A percentile compares a stretch with the other conserved stretches of the same genome.
Evolutionary conservation across 2,329 filamentous ascomycete species (phyloP).

Genomic region (Fusarium sp.): DNA sequence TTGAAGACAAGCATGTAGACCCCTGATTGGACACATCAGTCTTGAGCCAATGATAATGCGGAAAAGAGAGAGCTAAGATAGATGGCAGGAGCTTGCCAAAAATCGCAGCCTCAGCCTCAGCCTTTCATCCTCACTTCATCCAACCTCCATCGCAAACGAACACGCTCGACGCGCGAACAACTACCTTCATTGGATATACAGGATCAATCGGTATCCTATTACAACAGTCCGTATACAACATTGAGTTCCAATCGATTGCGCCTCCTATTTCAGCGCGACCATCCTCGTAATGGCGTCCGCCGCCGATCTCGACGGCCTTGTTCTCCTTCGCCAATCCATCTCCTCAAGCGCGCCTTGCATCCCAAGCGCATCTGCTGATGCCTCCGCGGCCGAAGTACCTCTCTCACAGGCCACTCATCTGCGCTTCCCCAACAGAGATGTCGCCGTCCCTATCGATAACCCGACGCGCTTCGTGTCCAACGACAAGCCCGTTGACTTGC

Average conservation of each 20-base stretch:
- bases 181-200: not conserved
- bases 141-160: constrained; percentile 10
- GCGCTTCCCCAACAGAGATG: constrained; percentile 73
- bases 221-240: not conserved
- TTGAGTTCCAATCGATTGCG: not conserved
- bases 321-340: constrained; percentile 86
- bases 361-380: constrained; percentile 77
- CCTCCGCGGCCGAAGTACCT: constrained; percentile 68
- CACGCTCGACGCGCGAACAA: not conserved
- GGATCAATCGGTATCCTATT: not conserved
- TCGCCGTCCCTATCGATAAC: constrained; percentile 74
- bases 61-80: constrained; percentile 20
- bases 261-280: constrained; percentile 9
- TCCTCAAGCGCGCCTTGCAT: constrained; percentile 75
- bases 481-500: constrained; percentile 80
- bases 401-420: constrained; percentile 83
- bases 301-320: constrained; percentile 77
- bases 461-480: constrained; percentile 90
- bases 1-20: not conserved
- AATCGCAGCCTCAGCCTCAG: constrained; percentile 42
- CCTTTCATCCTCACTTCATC: constrained; percentile 38
- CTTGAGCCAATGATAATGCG: constrained; percentile 13
- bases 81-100: constrained; percentile 30
- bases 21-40: constrained; percentile 36
- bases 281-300: constrained; percentile 63